These are phyloP conservation scores for Starmerella ratchasimensis DNA, from an alignment of 805 yeast genomes.

Conservation along the genomic window DNA sequence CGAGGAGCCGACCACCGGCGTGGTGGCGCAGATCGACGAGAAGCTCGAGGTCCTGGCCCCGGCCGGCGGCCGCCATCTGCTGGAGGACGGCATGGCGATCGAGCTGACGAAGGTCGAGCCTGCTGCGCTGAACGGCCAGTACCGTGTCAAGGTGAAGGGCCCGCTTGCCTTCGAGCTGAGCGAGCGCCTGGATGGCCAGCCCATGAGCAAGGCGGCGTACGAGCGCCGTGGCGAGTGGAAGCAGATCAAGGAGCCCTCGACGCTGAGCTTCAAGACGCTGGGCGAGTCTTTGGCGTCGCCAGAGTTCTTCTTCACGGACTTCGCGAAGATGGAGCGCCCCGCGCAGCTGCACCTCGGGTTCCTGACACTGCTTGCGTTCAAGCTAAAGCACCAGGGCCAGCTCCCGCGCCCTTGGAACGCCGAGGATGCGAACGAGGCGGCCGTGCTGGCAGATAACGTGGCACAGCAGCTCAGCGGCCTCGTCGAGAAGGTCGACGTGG, in stretches of 20 bases:
- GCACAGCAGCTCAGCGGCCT: conserved; percentile 44
- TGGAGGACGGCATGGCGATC: conserved; percentile 83
- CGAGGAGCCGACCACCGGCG: conserved; percentile 80
- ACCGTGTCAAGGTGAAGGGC: conserved; percentile 71
- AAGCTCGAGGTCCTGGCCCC: conserved; percentile 88
- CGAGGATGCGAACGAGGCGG: conserved; percentile 57
- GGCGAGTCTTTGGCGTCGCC: conserved; percentile 57
- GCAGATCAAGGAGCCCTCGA: conserved; percentile 75
- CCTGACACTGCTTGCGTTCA: conserved; percentile 73
- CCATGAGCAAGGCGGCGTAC: conserved; percentile 38
- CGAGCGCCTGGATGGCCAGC: conserved; percentile 32
- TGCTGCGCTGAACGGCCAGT: conserved; percentile 56
- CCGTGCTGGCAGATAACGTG: conserved; percentile 46
- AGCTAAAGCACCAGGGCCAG: conserved; percentile 42
- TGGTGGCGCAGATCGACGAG: conserved; percentile 73
- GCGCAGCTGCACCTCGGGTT: conserved; percentile 82
- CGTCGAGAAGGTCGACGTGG: conserved; percentile 47
- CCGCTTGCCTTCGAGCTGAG: conserved; percentile 84
- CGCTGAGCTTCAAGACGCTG: conserved; percentile 49
- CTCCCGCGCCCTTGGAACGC: conserved; percentile 67
- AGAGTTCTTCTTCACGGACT: conserved; percentile 69
- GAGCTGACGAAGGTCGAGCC: conserved; percentile 81
- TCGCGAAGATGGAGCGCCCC: conserved; percentile 88
- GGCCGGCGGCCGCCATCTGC: conserved; percentile 83
- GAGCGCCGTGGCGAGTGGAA: conserved; percentile 78